These are phyloP conservation scores for Salix caprea DNA, from an alignment of 345 rosid genomes.

Conservation along the genomic window DNA sequence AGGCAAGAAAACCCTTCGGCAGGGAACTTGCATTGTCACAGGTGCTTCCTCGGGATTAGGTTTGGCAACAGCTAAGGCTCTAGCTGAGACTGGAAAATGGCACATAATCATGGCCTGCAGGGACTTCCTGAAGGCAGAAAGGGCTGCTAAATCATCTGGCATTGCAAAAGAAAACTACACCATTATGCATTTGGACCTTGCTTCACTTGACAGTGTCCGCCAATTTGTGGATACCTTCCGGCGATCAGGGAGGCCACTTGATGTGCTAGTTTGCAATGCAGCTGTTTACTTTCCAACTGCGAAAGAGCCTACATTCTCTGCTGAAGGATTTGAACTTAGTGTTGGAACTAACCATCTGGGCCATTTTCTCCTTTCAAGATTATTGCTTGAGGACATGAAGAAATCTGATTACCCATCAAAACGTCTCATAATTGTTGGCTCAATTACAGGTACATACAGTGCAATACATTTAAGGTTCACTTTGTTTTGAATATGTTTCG, in stretches of 20 bases:
- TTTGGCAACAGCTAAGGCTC: conserved; percentile 75
- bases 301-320: conserved; percentile 82
- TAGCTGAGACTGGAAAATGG: conserved; percentile 89
- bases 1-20: conserved; percentile 71
- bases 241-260: conserved; percentile 63
- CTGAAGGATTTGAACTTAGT: conserved; percentile 93
- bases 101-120: conserved; percentile 89
- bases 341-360: conserved; percentile 98
- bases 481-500: background rate
- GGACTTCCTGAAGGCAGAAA: conserved; percentile 86
- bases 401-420: conserved; percentile 82
- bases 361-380: conserved; percentile 78
- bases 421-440: conserved; percentile 89
- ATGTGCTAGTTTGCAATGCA: conserved; percentile 91
- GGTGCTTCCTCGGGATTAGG: conserved; percentile 91
- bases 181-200: conserved; percentile 87
- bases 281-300: conserved; percentile 92
- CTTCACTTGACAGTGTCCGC: conserved; percentile 86
- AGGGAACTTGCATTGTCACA: conserved; percentile 67
- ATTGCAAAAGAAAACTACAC: conserved; percentile 76
- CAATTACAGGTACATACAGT: conserved; percentile 68
- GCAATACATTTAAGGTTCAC: background rate
- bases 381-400: conserved; percentile 72
- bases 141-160: conserved; percentile 82
- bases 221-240: conserved; percentile 70